These are phyloP conservation scores for Gossypium arboreum DNA, from an alignment of 345 rosid genomes.

Conservation along the genomic window DNA sequence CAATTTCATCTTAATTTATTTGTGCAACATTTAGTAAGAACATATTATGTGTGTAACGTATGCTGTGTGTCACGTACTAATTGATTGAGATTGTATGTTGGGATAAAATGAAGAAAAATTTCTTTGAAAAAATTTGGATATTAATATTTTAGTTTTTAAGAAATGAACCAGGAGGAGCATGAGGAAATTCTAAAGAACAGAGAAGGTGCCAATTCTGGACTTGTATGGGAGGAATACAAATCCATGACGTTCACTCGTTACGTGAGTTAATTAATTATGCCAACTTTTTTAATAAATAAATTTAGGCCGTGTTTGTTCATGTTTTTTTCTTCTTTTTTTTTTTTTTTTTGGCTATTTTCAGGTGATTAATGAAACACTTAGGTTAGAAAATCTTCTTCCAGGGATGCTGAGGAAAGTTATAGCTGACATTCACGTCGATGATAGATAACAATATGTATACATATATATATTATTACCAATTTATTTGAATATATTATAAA, in stretches of 20 bases:
- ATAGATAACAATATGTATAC: neutral
- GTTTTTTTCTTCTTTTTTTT: no score
- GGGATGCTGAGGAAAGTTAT: constrained; percentile 17
- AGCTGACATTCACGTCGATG: constrained; percentile 19
- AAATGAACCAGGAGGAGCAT: constrained; percentile 12
- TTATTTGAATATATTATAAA: no score
- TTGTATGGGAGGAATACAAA: constrained; percentile 23
- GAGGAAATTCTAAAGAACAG: constrained; percentile 16
- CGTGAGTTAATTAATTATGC: constrained; percentile 9
- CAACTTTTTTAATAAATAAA: neutral
- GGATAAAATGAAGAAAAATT: no score
- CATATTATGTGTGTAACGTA: no score
- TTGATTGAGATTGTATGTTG: no score
- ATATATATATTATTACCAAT: no score
- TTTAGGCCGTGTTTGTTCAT: neutral
- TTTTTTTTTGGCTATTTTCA: neutral
- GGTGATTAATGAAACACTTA: constrained; percentile 20
- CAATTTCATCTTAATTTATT: no score
- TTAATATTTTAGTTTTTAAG: no score
- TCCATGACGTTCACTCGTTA: constrained; percentile 23
- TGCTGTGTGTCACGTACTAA: no score
- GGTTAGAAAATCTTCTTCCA: constrained; percentile 13
- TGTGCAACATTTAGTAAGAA: no score
- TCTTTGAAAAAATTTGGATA: no score
- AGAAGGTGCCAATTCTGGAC: constrained; percentile 8